Conservation (phyloP, 2,329 filamentous ascomycete species). For the Ophiostoma himal-ulmi region DNA sequence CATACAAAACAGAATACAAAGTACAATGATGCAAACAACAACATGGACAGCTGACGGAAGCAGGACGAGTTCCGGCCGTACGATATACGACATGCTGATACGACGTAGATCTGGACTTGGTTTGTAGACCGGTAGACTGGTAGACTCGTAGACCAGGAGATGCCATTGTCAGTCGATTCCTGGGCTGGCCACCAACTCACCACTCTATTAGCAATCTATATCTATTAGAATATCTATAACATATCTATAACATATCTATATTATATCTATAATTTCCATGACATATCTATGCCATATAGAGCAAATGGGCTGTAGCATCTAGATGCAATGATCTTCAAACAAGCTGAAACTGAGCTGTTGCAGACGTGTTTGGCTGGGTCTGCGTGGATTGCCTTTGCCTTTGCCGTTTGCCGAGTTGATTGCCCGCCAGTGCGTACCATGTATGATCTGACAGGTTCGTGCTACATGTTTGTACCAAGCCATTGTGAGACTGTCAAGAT, state of each 20-base stretch:
- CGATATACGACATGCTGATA: not conserved
- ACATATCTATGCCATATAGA: too few species aligned
- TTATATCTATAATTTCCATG: too few species aligned
- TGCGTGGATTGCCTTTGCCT: not conserved
- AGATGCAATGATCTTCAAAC: not conserved
- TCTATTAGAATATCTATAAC: not conserved
- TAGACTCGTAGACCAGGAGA: not conserved
- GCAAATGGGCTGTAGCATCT: not conserved
- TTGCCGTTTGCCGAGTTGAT: not conserved
- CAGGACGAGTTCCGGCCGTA: conserved; percentile 12
- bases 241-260: too few species aligned
- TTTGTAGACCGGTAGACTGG: not conserved
- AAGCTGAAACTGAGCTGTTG: conserved; percentile 1
- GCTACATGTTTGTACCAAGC: not conserved
- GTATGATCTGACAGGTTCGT: not conserved
- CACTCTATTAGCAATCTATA: not conserved
- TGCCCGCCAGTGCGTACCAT: not conserved
- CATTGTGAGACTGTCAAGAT: not conserved
- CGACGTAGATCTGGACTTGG: not conserved
- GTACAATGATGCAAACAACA: not conserved
- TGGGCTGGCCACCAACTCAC: not conserved
- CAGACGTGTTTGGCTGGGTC: conserved; percentile 8
- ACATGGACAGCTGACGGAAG: conserved; percentile 3
- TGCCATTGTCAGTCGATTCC: not conserved
- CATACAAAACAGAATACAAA: too few species aligned